Base-by-base conservation (phyloP, 345 rosid species). In the Aquilaria yunnanensis region DNA sequence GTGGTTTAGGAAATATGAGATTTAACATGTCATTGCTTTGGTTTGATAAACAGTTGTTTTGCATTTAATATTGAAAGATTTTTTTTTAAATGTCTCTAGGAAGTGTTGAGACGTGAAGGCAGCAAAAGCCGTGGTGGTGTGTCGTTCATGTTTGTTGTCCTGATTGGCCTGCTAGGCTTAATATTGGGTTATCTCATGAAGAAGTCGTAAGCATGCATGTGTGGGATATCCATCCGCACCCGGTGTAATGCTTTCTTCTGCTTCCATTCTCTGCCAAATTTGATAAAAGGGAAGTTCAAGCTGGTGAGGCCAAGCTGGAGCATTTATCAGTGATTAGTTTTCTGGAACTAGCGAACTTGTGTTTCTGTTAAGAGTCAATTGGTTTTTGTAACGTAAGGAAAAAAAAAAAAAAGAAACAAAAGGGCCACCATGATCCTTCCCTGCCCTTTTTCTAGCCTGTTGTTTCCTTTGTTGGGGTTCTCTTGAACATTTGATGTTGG, bases 161-260 rank as follows among this genome's bases (percentile, higher is more conserved):
- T 84, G 16, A 70, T 84, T 48, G 90, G 86, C 52, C 57, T 87
- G 73, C 79, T 87, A 0, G 86, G 94, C 70, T 57, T 87, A 64
- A 32, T 87, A 45, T 56, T 84, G 78, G 94, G 94, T 32, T 87
- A 82, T 52, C 50, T 84, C 61, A 64, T 82, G 83, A 87, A 84
- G 84, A 82, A 67, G 74, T 68, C 86, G 9, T 84, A 71, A 76
- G 41, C 65, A n/a, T 7, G 43, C 34, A 0, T 37, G 43, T 9
- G 43, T 37, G 43, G 43, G 43, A 37, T 30, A 13, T 3, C 1
- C 13, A n/a, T 33, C 47, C 47, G 51, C 50, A 37, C 50, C 51
- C 47, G 59, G 59, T 34, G 14, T 50, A 59, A 48, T 70, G 43
- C 8, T 70, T 65, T 52, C 64, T 49, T 51, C 64, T 37, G 32